Evolutionary conservation across 2,329 filamentous ascomycete species (phyloP).

Genomic region (Conoideocrella luteorostrata): DNA sequence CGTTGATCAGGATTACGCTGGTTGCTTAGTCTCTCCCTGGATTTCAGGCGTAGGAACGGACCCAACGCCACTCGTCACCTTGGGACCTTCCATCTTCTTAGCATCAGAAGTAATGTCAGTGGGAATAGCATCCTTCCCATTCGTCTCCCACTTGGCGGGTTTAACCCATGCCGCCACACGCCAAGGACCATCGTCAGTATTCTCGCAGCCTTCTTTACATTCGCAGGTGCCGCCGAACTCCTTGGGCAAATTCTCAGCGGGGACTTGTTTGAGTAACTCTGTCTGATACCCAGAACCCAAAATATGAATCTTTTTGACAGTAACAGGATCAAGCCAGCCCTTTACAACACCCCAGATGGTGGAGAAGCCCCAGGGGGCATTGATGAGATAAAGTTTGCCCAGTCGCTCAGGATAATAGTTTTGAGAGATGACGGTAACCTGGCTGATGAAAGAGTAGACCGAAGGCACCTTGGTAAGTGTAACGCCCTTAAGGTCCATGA

Average conservation of each 20-base stretch:
- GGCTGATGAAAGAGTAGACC: slow-evolving; percentile 82
- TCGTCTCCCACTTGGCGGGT: slow-evolving; percentile 58
- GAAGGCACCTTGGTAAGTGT: slow-evolving; percentile 72
- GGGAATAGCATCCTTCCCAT: slow-evolving; percentile 12
- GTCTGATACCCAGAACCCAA: slow-evolving; percentile 75
- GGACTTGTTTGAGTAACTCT: slow-evolving; percentile 78
- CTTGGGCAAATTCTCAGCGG: slow-evolving; percentile 82
- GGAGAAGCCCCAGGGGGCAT: slow-evolving; percentile 93
- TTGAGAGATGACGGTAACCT: slow-evolving; percentile 84
- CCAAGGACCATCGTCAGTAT: slow-evolving; percentile 92
- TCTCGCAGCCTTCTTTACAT: slow-evolving; percentile 73
- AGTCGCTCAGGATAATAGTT: slow-evolving; percentile 99
- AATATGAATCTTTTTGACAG: slow-evolving; percentile 91
- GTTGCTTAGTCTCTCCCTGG: neutral
- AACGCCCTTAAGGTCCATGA: slow-evolving; percentile 97
- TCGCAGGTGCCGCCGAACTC: slow-evolving; percentile 78
- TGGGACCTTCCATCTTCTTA: neutral
- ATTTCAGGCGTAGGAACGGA: neutral
- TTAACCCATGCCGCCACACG: slow-evolving; percentile 58
- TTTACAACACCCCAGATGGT: slow-evolving; percentile 81
- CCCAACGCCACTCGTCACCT: neutral
- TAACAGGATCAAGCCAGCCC: slow-evolving; percentile 93
- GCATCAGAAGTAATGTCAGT: neutral
- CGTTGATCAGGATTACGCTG: neutral
- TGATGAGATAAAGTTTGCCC: slow-evolving; percentile 95